phyloP scores from a whole-genome alignment of 2,329 filamentous ascomycete genomes.

The Fusarium bactridioides region DNA sequence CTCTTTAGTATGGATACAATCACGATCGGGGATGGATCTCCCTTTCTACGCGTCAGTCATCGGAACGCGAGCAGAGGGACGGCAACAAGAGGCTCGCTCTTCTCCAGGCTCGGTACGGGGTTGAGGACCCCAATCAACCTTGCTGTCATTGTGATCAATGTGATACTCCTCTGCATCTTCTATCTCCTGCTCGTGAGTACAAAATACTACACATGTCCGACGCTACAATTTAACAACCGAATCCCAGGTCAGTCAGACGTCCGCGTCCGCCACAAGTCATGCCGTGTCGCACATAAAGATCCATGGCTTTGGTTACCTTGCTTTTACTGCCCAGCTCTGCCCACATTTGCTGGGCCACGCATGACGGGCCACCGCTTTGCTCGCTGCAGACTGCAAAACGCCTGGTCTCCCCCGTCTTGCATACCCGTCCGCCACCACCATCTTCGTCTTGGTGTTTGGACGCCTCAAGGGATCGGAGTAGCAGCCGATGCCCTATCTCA shows the following conservation, averaged over 20 bases:
- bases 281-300: conserved; percentile 27
- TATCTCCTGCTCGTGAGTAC: conserved; percentile 4
- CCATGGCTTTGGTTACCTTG: conserved; percentile 15
- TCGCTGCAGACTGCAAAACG: conserved; percentile 29
- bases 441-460: neutral
- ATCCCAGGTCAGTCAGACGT: conserved; percentile 8
- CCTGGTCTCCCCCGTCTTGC: conserved; percentile 27
- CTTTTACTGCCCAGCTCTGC: neutral
- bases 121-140: neutral
- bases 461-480: conserved; percentile 5
- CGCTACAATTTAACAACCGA: conserved; percentile 12
- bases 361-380: neutral
- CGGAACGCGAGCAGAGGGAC: neutral
- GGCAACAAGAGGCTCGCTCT: neutral
- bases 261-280: conserved; percentile 22
- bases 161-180: neutral
- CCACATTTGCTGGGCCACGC: conserved; percentile 1
- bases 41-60: neutral
- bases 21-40: neutral
- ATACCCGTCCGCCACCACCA: conserved; percentile 25
- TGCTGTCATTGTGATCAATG: neutral
- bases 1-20: neutral
- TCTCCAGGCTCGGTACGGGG: neutral
- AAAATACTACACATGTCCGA: conserved; percentile 19
- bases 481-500: neutral